These are phyloP conservation scores for Insectozyma bohioensis DNA, from an alignment of 1,139 yeast genomes.

Conservation along the genomic window DNA sequence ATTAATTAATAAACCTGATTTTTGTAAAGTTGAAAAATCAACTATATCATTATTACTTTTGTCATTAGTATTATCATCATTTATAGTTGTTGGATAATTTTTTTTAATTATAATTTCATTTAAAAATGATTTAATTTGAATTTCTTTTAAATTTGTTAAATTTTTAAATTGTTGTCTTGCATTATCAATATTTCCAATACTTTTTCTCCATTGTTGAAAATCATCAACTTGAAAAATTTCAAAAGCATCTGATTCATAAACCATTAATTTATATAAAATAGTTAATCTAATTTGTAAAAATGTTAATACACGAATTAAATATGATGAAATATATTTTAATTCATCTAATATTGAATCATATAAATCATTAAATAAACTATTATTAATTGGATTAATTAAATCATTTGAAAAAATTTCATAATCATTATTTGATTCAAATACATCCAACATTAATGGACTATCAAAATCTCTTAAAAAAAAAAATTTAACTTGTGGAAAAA, in stretches of 20 bases:
- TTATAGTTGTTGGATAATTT: conserved; percentile 29
- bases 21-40: conserved; percentile 18
- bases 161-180: conserved; percentile 27
- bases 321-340: conserved; percentile 29
- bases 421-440: conserved; percentile 28
- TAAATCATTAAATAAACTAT: conserved; percentile 9
- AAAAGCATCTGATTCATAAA: conserved; percentile 25
- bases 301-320: conserved; percentile 32
- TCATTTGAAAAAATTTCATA: conserved; percentile 25
- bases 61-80: conserved; percentile 7
- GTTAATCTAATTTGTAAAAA: conserved; percentile 28
- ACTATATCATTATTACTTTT: conserved; percentile 10
- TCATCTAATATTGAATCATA: conserved; percentile 21
- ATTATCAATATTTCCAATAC: conserved; percentile 25
- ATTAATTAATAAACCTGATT: conserved; percentile 18
- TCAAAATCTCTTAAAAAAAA: conserved; percentile 45
- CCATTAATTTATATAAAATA: conserved; percentile 29
- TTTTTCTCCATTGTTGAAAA: conserved; percentile 29
- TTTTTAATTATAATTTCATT: conserved; percentile 24
- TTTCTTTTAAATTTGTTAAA: conserved; percentile 27
- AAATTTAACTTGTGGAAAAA: conserved; percentile 43
- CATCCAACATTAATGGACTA: conserved; percentile 43
- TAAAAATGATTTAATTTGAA: conserved; percentile 26
- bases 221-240: conserved; percentile 31
- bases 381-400: conserved; percentile 17